phyloP scores from a whole-genome alignment of 768 basidiomycete species.

The Leucocoprinus birnbaumii region DNA sequence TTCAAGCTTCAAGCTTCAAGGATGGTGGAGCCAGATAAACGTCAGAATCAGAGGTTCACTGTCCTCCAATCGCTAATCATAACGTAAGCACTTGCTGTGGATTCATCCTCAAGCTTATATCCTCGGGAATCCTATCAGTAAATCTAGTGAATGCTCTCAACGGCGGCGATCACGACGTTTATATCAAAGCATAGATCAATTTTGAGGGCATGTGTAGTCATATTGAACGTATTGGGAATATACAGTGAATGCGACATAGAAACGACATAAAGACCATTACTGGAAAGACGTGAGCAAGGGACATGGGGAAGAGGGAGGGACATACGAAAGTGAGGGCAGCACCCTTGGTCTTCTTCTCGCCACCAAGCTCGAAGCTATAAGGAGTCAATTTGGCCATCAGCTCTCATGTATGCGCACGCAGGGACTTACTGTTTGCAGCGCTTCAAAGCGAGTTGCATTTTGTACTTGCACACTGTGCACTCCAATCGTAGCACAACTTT shows the following conservation, averaged over 20 bases:
- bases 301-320: slow-evolving; percentile 19
- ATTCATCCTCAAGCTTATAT: no score
- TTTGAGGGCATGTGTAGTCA: slow-evolving; percentile 22
- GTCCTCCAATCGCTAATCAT: no score
- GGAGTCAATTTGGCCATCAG: neutral
- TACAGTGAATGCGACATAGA: slow-evolving; percentile 20
- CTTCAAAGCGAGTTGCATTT: slow-evolving; percentile 94
- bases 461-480: slow-evolving; percentile 98
- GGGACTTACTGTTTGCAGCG: slow-evolving; percentile 96
- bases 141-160: neutral
- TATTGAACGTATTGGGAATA: slow-evolving; percentile 25
- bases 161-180: neutral
- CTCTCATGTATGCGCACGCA: neutral
- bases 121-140: no score
- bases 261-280: slow-evolving; percentile 22
- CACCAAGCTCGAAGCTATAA: slow-evolving; percentile 94
- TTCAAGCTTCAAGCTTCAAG: neutral
- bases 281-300: neutral
- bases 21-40: neutral
- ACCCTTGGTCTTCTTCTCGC: slow-evolving; percentile 99
- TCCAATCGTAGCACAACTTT: slow-evolving; percentile 98
- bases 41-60: no score
- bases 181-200: neutral
- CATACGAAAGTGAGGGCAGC: slow-evolving; percentile 92
- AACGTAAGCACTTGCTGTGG: no score